phyloP scores from a whole-genome alignment of 345 rosid genomes.

The Eutrema japonicum region DNA sequence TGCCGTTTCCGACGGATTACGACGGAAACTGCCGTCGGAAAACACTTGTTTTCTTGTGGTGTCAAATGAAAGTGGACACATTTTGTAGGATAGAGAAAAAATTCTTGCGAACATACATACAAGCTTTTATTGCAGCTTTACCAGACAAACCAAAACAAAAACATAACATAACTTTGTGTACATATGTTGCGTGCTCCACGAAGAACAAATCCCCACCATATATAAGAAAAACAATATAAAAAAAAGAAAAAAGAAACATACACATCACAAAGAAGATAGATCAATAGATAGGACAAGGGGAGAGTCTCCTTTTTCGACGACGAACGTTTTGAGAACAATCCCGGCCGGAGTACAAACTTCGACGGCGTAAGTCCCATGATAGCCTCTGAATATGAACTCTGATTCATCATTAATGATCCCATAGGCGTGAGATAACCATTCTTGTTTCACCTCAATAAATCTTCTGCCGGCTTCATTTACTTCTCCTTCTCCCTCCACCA shows the following conservation, averaged over 20 bases:
- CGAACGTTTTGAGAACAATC: constrained; percentile 58
- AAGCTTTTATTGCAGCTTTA: neutral
- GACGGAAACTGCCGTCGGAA: too few species aligned
- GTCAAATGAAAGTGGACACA: too few species aligned
- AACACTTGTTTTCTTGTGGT: too few species aligned
- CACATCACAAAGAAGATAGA: constrained; percentile 43
- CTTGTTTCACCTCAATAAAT: constrained; percentile 63
- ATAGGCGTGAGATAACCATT: constrained; percentile 66
- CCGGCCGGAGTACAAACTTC: constrained; percentile 51
- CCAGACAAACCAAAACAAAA: neutral
- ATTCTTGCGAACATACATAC: too few species aligned
- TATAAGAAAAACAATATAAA: neutral
- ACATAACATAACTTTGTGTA: neutral
- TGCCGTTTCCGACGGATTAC: too few species aligned
- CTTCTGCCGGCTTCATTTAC: constrained; percentile 75
- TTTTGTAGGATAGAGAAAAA: too few species aligned
- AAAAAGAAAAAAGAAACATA: neutral
- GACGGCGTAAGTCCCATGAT: constrained; percentile 65
- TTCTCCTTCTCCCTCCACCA: constrained; percentile 87
- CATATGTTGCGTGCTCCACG: constrained; percentile 2
- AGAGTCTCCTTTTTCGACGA: constrained; percentile 61
- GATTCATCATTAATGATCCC: constrained; percentile 62
- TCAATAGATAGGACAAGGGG: constrained; percentile 62
- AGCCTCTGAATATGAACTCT: constrained; percentile 70
- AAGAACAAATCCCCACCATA: constrained; percentile 12